Base-by-base conservation (phyloP, 2,329 filamentous ascomycete species). In the Diaporthe sp. region DNA sequence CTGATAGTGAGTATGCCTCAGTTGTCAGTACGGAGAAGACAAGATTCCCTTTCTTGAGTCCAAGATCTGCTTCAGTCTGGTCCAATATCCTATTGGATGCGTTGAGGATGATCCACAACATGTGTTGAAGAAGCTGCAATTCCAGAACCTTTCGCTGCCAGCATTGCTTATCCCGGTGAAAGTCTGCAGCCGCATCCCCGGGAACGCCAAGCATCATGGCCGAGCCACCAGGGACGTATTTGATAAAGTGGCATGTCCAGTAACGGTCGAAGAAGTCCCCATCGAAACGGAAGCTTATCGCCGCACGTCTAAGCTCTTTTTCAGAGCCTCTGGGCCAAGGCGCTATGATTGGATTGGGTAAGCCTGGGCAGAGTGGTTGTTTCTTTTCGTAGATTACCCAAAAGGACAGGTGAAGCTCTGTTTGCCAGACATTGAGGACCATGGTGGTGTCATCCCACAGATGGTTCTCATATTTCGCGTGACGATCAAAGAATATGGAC, bases 191-290 rank as follows among this genome's bases (percentile, higher is more conserved):
- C 37, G 10, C 2, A 2, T 39, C 12, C 37, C 12, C 37, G 12
- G 37, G 37, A 39, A 39, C 37, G 37, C 37, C 37, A 12, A 10
- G 37, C 37, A 39, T 12, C 9, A 39, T 39, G 37, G 2, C 8
- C 37, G 37, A 39, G 10, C 9, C 37, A 39, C 22, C 57, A 39
- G 75, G 72, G 9, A 73, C 25, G 46, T 76, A 58, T 61, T 82
- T 76, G 19, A 82, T 71, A n/a, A 80, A 71, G 61, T 81, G 77
- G 51, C 81, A 82, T 1, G 82, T 83, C 82, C 82, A 83, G 49
- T 80, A 82, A 0, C 82, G 79, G 57, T 83, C 82, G 34, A 81
- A 83, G 51, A 82, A 81, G 73, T 84, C 81, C 5, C 82, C 82
- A 10, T 75, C 53, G 44, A 84, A 81, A 9, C 80, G 79, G 49